Conservation (phyloP, 2,329 filamentous ascomycete species). For the Pseudofabraea citricarpa region DNA sequence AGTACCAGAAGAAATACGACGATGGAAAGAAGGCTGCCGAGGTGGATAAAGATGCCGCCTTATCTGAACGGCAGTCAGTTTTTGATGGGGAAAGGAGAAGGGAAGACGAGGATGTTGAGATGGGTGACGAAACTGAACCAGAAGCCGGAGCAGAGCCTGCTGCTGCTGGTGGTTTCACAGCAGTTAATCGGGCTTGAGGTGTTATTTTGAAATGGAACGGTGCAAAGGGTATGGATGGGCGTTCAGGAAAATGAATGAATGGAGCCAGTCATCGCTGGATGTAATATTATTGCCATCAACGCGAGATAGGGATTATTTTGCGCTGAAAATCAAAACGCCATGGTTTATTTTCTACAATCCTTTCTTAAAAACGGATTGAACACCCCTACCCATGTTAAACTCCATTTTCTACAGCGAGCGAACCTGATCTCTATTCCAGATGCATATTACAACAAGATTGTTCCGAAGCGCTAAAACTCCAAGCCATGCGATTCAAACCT, state of each 20-base stretch:
- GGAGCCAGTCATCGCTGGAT: no score
- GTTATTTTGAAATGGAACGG: neutral
- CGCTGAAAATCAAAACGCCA: neutral
- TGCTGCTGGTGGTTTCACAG: constrained; percentile 23
- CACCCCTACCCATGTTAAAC: neutral
- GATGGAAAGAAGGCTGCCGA: constrained; percentile 23
- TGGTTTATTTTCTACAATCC: no score
- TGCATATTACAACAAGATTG: no score
- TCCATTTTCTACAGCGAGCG: neutral
- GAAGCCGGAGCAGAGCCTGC: constrained; percentile 8
- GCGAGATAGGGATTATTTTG: no score
- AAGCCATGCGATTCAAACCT: constrained; percentile 16
- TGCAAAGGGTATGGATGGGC: neutral
- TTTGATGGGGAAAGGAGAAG: constrained; percentile 14
- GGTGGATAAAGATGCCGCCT: constrained; percentile 14
- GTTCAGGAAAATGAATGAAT: neutral
- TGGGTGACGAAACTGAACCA: constrained; percentile 30
- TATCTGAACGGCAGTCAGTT: constrained; percentile 15
- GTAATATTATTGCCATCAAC: no score
- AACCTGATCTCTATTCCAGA: no score
- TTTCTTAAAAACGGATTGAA: neutral
- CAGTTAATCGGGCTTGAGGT: constrained; percentile 19
- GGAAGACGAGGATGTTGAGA: constrained; percentile 27
- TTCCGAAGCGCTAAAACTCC: no score
- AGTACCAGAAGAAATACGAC: constrained; percentile 20